Percentiles rank a stretch among this genome's conserved stretches.
Evolutionary conservation across 192 early-diverging fungal species (phyloP).

Genomic region (Martensiomyces pterosporus): DNA sequence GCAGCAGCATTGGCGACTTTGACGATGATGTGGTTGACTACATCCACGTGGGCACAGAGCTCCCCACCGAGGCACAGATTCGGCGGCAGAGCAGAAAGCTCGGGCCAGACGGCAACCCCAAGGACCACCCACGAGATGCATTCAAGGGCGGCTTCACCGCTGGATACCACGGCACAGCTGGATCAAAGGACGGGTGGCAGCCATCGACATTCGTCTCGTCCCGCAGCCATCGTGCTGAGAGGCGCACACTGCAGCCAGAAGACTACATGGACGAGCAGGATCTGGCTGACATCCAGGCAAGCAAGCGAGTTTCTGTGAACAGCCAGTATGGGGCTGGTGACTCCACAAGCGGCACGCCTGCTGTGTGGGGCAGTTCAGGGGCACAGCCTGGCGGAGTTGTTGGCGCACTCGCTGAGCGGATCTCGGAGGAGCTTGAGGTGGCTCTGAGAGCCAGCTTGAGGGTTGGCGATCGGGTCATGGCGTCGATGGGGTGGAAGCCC

Average conservation of each 20-base stretch:
- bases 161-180: constrained; percentile 93
- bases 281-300: constrained; percentile 51
- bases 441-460: neutral
- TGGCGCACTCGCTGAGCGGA: constrained; percentile 8
- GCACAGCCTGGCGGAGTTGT: constrained; percentile 3
- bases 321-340: constrained; percentile 3
- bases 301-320: constrained; percentile 4
- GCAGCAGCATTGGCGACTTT: neutral
- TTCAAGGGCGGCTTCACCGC: constrained; percentile 94
- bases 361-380: neutral
- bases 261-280: constrained; percentile 99
- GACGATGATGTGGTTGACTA: constrained; percentile 23
- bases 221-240: constrained; percentile 56
- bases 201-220: constrained; percentile 70
- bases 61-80: constrained; percentile 6
- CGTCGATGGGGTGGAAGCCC: constrained; percentile 83
- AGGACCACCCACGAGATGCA: constrained; percentile 82
- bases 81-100: constrained; percentile 25
- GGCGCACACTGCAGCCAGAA: constrained; percentile 52
- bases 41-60: constrained; percentile 34
- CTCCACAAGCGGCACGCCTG: neutral
- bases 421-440: constrained; percentile 16
- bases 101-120: constrained; percentile 65
- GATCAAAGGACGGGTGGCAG: constrained; percentile 85
- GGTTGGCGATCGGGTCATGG: constrained; percentile 61